Conservation (phyloP, 441 rosid species). For the Euphorbia corollata region DNA sequence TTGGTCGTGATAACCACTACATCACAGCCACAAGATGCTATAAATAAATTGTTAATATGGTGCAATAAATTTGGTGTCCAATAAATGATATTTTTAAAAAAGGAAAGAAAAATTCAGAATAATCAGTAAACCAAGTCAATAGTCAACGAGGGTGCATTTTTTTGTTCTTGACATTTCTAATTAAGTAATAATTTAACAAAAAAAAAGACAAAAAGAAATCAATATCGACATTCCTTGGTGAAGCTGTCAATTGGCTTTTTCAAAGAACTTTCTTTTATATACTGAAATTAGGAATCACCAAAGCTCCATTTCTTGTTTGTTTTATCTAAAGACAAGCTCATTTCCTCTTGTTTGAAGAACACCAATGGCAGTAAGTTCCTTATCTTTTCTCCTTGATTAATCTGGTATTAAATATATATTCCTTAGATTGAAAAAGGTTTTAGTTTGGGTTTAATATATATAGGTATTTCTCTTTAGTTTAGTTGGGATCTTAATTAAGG, state of each 20-base stretch:
- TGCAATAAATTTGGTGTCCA: neutral
- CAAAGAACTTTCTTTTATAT: neutral
- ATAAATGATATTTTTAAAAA: neutral
- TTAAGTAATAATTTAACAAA: neutral
- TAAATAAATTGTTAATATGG: neutral
- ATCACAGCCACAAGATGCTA: too few relatives aligned
- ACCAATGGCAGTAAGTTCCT: conserved; percentile 13
- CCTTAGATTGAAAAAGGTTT: neutral
- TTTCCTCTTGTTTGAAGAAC: neutral
- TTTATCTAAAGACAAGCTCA: neutral
- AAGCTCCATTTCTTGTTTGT: neutral
- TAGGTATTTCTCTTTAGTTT: neutral
- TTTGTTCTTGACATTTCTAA: neutral
- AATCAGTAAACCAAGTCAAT: neutral
- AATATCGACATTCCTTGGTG: neutral
- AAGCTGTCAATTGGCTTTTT: conserved; percentile 2
- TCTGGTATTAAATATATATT: neutral
- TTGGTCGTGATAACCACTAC: too few relatives aligned
- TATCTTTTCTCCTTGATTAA: neutral
- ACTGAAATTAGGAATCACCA: neutral
- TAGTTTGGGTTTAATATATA: neutral
- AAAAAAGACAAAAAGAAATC: neutral
- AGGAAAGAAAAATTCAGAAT: neutral
- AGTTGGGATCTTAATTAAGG: neutral
- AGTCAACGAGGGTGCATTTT: neutral